Evolutionary conservation across 2,329 filamentous ascomycete genomes (phyloP).

Genomic region (Lecanosticta acicola): DNA sequence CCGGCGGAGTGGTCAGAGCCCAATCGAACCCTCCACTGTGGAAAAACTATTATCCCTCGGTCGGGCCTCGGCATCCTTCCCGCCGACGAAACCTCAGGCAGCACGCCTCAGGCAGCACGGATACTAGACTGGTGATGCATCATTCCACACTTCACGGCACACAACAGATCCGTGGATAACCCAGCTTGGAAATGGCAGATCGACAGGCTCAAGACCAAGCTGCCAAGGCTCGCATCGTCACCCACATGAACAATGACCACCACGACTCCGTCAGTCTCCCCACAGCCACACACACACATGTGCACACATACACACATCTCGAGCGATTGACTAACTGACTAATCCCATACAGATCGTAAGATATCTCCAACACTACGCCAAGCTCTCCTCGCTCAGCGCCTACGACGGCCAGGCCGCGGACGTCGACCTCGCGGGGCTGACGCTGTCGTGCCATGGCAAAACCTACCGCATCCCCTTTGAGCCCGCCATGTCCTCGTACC

Average conservation of each 20-base stretch:
- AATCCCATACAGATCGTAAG: slow-evolving; percentile 49
- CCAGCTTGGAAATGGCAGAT: slow-evolving; percentile 25
- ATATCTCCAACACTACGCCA: slow-evolving; percentile 69
- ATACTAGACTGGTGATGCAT: too few relatives aligned
- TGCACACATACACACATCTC: too few relatives aligned
- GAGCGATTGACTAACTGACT: slow-evolving; percentile 3
- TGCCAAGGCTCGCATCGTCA: slow-evolving; percentile 59
- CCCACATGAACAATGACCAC: slow-evolving; percentile 86
- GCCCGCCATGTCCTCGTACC: slow-evolving; percentile 63
- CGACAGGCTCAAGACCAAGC: slow-evolving; percentile 38
- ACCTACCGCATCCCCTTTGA: slow-evolving; percentile 55
- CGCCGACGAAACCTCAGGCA: too few relatives aligned
- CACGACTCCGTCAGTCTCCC: slow-evolving; percentile 52
- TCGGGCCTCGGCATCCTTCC: too few relatives aligned
- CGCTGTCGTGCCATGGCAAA: slow-evolving; percentile 50
- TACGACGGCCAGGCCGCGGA: slow-evolving; percentile 58
- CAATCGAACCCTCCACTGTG: too few relatives aligned
- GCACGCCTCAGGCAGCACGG: too few relatives aligned
- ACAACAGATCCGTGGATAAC: too few relatives aligned
- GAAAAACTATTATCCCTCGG: too few relatives aligned
- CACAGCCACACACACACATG: neutral
- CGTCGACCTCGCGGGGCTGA: slow-evolving; percentile 59
- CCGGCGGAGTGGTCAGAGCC: too few relatives aligned
- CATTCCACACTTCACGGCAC: too few relatives aligned
- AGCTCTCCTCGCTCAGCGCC: slow-evolving; percentile 52